Conservation (phyloP, 2,329 filamentous ascomycete species). For the Aspergillus calidoustus region DNA sequence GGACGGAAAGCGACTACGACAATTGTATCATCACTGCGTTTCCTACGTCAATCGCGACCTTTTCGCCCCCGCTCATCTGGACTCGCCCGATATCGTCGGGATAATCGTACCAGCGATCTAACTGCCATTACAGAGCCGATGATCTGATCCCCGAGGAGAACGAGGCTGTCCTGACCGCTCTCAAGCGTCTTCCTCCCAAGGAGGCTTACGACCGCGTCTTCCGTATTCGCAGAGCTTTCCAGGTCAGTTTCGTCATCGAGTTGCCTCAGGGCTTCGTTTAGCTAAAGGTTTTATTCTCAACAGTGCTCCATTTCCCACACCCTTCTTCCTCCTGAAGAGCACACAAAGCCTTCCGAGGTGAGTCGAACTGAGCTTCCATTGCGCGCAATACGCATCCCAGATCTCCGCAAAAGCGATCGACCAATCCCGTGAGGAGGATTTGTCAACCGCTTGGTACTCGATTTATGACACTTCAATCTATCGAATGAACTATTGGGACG, state of each 20-base stretch:
- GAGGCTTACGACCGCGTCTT: conserved; percentile 96
- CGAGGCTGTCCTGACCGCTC: conserved; percentile 81
- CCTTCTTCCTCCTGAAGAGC: conserved; percentile 66
- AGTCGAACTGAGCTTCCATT: conserved; percentile 28
- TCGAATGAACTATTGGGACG: background rate
- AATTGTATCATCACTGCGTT: conserved; percentile 4
- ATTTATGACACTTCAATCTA: conserved; percentile 5
- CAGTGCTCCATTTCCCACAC: conserved; percentile 70
- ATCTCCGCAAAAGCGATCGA: conserved; percentile 34
- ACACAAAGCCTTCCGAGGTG: conserved; percentile 71
- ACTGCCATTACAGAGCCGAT: conserved; percentile 70
- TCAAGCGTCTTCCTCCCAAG: conserved; percentile 88
- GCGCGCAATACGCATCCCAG: conserved; percentile 21
- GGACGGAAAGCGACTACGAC: background rate
- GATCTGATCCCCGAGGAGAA: conserved; percentile 94
- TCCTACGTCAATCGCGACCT: background rate
- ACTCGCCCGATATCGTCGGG: conserved; percentile 12
- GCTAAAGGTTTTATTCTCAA: conserved; percentile 27
- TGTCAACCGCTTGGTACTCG: conserved; percentile 31
- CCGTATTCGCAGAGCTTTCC: conserved; percentile 93
- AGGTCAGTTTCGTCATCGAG: conserved; percentile 59
- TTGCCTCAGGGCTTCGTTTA: conserved; percentile 16
- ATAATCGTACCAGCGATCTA: conserved; percentile 13
- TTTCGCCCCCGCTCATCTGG: conserved; percentile 19
- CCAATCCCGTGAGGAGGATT: conserved; percentile 45